Percentiles rank a stretch among this genome's conserved stretches.
Evolutionary conservation across 371 early-diverging fungal genomes (phyloP).

Genomic region (Mortierella sp.): DNA sequence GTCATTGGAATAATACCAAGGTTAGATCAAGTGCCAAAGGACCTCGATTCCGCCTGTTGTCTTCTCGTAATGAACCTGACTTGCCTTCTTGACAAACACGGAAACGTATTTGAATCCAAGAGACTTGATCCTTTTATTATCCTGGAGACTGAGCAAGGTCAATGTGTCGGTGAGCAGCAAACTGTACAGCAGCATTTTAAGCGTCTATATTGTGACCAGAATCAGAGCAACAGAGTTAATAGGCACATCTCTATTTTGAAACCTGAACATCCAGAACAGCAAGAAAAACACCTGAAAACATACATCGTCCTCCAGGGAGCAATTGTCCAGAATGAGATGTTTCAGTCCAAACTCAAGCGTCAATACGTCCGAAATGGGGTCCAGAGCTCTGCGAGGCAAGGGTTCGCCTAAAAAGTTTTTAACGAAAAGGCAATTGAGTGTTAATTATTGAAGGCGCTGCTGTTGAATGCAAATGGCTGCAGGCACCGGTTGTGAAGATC

Average conservation of each 20-base stretch:
- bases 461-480: background rate
- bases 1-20: background rate
- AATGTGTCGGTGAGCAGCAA: conserved; percentile 68
- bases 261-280: background rate
- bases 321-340: conserved; percentile 67
- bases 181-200: conserved; percentile 74
- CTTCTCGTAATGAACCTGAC: background rate
- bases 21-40: background rate
- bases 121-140: conserved; percentile 68
- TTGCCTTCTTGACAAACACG: conserved; percentile 75
- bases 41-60: background rate
- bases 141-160: conserved; percentile 65
- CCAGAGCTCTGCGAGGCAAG: conserved; percentile 60
- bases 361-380: conserved; percentile 74
- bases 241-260: background rate
- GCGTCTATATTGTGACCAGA: conserved; percentile 56
- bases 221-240: background rate
- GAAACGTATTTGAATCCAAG: conserved; percentile 77
- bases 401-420: conserved; percentile 40
- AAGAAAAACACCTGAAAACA: background rate
- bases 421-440: background rate
- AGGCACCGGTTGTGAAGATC: background rate
- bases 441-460: background rate
- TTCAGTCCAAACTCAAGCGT: conserved; percentile 69
- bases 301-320: conserved; percentile 79